A percentile compares a stretch with the other conserved stretches of the same genome.
These are phyloP conservation scores for Heterobasidion irregulare DNA, from an alignment of 1,284 basidiomycete genomes.

Conservation along the genomic window DNA sequence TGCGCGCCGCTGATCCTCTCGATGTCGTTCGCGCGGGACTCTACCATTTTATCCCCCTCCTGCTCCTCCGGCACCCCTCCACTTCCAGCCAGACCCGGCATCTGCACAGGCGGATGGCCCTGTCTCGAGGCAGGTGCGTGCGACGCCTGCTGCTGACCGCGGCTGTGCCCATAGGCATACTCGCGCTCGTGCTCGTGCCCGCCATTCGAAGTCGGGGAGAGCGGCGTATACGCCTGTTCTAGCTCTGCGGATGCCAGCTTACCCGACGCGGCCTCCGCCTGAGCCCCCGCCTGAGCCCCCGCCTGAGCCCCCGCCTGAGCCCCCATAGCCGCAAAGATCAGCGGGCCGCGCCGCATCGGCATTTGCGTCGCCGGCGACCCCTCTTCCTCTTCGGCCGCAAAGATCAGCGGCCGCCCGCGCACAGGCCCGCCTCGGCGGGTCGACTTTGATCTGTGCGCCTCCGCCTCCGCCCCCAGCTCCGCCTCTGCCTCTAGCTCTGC, in stretches of 20 bases:
- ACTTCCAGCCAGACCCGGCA: too few species aligned
- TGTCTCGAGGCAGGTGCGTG: too few species aligned
- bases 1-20: not conserved
- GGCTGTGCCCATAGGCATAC: too few species aligned
- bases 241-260: not conserved
- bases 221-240: not conserved
- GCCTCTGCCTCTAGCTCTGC: too few species aligned
- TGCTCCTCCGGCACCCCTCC: too few species aligned
- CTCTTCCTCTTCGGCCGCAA: constrained; percentile 19
- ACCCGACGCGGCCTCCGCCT: not conserved
- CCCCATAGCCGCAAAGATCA: constrained; percentile 2
- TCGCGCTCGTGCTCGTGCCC: not conserved
- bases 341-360: constrained; percentile 8
- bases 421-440: constrained; percentile 6
- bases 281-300: too few species aligned
- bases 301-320: too few species aligned
- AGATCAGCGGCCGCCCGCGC: constrained; percentile 21
- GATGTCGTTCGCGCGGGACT: not conserved
- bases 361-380: constrained; percentile 11
- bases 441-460: too few species aligned
- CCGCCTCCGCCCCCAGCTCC: too few species aligned
- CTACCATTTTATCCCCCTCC: not conserved
- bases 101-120: too few species aligned
- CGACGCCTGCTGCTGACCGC: too few species aligned
- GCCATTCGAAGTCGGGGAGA: not conserved